Percentiles rank a stretch among this genome's conserved stretches.
phyloP scores from a whole-genome alignment of 2,329 filamentous ascomycete species.

The Pseudogymnoascus verrucosus region DNA sequence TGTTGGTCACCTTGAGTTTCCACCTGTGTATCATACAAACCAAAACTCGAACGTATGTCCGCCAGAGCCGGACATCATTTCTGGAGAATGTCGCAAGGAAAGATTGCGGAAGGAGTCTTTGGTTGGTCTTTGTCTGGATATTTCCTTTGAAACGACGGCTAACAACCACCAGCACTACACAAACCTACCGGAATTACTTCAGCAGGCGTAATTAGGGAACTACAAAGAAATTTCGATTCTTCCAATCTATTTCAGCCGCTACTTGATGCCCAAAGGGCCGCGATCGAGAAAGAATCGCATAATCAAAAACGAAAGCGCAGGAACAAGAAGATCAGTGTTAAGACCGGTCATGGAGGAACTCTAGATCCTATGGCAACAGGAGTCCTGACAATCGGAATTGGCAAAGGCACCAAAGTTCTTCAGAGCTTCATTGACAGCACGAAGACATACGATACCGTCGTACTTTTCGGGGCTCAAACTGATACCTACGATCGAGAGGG shows the following conservation, averaged over 20 bases:
- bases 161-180: constrained; percentile 64
- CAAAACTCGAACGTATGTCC: constrained; percentile 17
- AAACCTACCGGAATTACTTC: constrained; percentile 85
- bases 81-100: constrained; percentile 28
- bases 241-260: constrained; percentile 73
- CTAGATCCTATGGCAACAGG: constrained; percentile 91
- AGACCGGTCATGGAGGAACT: constrained; percentile 94
- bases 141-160: constrained; percentile 11
- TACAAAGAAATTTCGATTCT: constrained; percentile 75
- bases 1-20: neutral
- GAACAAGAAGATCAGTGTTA: constrained; percentile 60
- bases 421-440: constrained; percentile 75
- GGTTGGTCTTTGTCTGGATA: constrained; percentile 35
- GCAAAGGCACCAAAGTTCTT: constrained; percentile 78
- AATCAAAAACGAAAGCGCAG: constrained; percentile 52
- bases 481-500: constrained; percentile 87
- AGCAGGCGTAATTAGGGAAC: constrained; percentile 81
- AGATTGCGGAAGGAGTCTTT: constrained; percentile 55
- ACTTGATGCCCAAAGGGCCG: constrained; percentile 54
- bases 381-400: constrained; percentile 81
- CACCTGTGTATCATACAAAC: neutral
- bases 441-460: constrained; percentile 84
- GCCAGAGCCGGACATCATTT: constrained; percentile 12
- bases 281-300: constrained; percentile 48
- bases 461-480: constrained; percentile 85